Evolutionary conservation across 768 basidiomycete species (phyloP).

Genomic region (Amanita exitialis): DNA sequence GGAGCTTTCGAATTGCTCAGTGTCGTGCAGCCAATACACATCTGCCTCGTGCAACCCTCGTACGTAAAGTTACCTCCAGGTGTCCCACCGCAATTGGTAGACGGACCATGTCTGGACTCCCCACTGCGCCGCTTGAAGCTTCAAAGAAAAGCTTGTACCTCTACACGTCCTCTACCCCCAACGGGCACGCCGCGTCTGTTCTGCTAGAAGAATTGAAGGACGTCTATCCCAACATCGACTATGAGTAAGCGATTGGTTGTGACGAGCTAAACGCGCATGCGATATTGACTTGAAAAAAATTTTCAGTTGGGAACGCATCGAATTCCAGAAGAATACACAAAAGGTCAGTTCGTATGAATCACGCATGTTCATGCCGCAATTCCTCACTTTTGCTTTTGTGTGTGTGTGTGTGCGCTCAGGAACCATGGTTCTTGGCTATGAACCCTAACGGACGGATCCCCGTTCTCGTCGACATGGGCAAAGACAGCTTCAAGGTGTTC

Average conservation of each 20-base stretch:
- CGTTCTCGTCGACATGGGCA: slow-evolving; percentile 48
- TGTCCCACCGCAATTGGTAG: not conserved
- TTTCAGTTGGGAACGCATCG: not conserved
- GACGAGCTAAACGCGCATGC: not conserved
- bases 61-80: not conserved
- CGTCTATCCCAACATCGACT: slow-evolving; percentile 24
- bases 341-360: not conserved
- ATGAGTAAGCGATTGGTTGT: slow-evolving; percentile 13
- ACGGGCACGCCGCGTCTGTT: slow-evolving; percentile 37
- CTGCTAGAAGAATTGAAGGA: slow-evolving; percentile 46
- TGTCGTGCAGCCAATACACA: too few relatives aligned
- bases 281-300: not conserved
- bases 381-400: too few relatives aligned
- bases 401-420: slow-evolving; percentile 20
- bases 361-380: slow-evolving; percentile 18
- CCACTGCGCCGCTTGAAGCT: not conserved
- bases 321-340: not conserved
- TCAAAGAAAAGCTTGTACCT: slow-evolving; percentile 20
- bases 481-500: slow-evolving; percentile 58
- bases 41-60: too few relatives aligned
- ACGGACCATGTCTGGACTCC: not conserved
- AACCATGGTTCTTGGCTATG: slow-evolving; percentile 66
- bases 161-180: slow-evolving; percentile 36
- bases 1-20: too few relatives aligned
- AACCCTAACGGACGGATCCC: slow-evolving; percentile 74